A percentile compares a stretch with the other conserved stretches of the same genome.
These are phyloP conservation scores for Trametes cinnabarina DNA, from an alignment of 768 basidiomycete genomes.

Conservation along the genomic window DNA sequence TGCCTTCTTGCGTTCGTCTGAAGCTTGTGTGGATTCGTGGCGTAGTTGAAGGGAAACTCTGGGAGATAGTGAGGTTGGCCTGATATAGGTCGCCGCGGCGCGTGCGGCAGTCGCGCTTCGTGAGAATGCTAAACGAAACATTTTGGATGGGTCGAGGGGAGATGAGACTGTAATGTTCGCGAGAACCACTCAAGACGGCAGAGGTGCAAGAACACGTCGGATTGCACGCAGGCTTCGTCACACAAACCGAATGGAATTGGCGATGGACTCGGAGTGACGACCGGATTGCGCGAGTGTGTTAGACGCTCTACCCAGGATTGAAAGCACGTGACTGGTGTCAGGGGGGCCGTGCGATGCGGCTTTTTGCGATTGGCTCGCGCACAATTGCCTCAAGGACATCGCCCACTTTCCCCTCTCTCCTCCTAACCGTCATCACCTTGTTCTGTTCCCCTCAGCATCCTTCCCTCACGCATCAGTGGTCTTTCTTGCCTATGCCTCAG, in stretches of 20 bases:
- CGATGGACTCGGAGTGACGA: background rate
- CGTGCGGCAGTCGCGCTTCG: conserved; percentile 1
- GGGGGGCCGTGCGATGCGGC: conserved; percentile 18
- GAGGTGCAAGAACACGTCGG: background rate
- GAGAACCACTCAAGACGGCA: background rate
- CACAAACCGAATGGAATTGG: background rate
- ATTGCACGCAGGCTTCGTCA: background rate
- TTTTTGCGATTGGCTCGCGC: conserved; percentile 38
- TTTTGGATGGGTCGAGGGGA: background rate
- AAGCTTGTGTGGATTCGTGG: conserved; percentile 3
- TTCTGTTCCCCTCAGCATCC: conserved; percentile 2
- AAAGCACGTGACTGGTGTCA: background rate
- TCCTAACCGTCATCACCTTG: conserved; percentile 10
- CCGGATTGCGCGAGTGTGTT: background rate
- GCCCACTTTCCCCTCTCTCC: conserved; percentile 5
- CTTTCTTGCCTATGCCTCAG: too few relatives aligned
- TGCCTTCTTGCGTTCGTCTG: conserved; percentile 12
- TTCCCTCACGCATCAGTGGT: background rate
- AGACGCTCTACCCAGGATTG: too few relatives aligned
- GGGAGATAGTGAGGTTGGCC: background rate
- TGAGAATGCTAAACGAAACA: conserved; percentile 23
- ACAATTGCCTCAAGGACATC: conserved; percentile 40
- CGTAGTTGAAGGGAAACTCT: conserved; percentile 4
- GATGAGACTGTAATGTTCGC: background rate
- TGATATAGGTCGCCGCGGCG: background rate